A percentile compares a stretch with the other conserved stretches of the same genome.
Conservation (phyloP, 768 basidiomycete genomes). For the Tremella mesenterica region DNA sequence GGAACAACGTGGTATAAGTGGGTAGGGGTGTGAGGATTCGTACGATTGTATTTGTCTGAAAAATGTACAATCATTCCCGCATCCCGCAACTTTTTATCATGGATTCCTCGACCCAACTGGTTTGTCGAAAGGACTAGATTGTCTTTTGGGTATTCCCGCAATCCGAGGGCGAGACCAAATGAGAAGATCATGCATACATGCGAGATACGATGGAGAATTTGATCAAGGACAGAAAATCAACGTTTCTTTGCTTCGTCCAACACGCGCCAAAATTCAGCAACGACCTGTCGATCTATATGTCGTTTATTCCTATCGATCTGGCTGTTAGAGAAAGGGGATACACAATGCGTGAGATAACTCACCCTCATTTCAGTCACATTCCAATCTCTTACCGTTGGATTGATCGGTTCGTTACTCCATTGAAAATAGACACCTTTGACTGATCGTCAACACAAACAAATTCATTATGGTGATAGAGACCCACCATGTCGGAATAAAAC, state of each 20-base stretch:
- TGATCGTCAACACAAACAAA: slow-evolving; percentile 37
- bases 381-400: slow-evolving; percentile 86
- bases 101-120: no score
- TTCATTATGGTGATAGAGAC: slow-evolving; percentile 1
- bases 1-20: slow-evolving; percentile 27
- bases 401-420: slow-evolving; percentile 88
- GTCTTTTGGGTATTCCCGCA: no score
- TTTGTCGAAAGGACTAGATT: no score
- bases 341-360: slow-evolving; percentile 13
- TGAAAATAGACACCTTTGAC: slow-evolving; percentile 93
- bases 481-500: slow-evolving; percentile 87
- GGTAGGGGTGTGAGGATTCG: slow-evolving; percentile 16
- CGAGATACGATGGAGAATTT: slow-evolving; percentile 5
- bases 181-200: background rate
- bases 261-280: slow-evolving; percentile 91
- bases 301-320: slow-evolving; percentile 84
- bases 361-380: slow-evolving; percentile 93
- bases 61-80: no score
- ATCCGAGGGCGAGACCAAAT: no score
- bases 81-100: no score
- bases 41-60: background rate
- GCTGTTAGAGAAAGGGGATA: no score
- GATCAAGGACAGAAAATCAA: no score
- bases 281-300: slow-evolving; percentile 87
- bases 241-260: slow-evolving; percentile 54